These are phyloP conservation scores for Bjerkandera adusta DNA, from an alignment of 1,284 basidiomycete species.

Conservation along the genomic window DNA sequence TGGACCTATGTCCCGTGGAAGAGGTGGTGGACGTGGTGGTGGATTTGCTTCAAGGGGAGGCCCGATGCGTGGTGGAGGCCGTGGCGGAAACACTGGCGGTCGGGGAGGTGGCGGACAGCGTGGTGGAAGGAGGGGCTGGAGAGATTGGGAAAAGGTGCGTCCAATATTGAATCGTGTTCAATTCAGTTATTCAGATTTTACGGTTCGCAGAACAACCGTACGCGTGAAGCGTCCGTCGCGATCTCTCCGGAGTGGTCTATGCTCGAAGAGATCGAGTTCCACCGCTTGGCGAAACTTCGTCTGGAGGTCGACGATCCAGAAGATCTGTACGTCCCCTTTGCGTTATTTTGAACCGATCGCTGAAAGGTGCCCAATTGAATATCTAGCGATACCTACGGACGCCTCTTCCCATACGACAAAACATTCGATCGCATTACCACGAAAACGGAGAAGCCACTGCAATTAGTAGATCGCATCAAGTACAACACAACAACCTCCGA, in stretches of 20 bases:
- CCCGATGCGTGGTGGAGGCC: slow-evolving; percentile 45
- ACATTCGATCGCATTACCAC: slow-evolving; percentile 95
- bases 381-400: slow-evolving; percentile 81
- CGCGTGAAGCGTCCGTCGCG: slow-evolving; percentile 91
- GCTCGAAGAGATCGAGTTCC: slow-evolving; percentile 97
- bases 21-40: slow-evolving; percentile 45
- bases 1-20: slow-evolving; percentile 58
- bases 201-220: slow-evolving; percentile 70
- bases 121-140: slow-evolving; percentile 80
- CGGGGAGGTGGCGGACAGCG: slow-evolving; percentile 47
- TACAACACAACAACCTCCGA: slow-evolving; percentile 98
- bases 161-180: background rate
- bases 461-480: slow-evolving; percentile 92
- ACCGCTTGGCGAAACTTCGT: slow-evolving; percentile 87
- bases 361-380: slow-evolving; percentile 8
- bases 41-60: slow-evolving; percentile 44
- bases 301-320: slow-evolving; percentile 92
- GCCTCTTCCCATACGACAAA: slow-evolving; percentile 93
- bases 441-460: slow-evolving; percentile 87
- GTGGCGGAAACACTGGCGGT: slow-evolving; percentile 32
- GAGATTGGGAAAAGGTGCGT: slow-evolving; percentile 91
- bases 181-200: background rate
- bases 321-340: slow-evolving; percentile 79
- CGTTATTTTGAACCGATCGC: too few species aligned
- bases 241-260: slow-evolving; percentile 92